Percentiles rank a stretch among this genome's conserved stretches.
Conservation (phyloP, 176 grass and related monocot species). For the Poa pratensis region DNA sequence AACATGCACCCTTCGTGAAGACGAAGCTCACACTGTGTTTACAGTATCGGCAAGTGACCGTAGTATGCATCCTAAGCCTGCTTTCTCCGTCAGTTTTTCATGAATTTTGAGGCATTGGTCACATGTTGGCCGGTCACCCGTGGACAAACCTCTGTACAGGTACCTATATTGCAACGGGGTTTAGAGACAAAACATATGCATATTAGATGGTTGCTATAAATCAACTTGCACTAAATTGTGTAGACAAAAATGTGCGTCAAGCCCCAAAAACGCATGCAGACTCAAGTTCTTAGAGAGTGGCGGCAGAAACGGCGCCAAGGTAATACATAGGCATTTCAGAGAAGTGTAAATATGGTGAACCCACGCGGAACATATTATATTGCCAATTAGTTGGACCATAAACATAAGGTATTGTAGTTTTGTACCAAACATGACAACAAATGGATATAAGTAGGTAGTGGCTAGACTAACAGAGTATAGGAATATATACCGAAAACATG, state of each 20-base stretch:
- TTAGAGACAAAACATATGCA: constrained; percentile 19
- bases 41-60: constrained; percentile 55
- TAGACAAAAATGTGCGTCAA: not conserved
- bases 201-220: not conserved
- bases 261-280: too few relatives aligned
- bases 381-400: not conserved
- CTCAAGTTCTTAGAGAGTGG: not conserved
- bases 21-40: constrained; percentile 57
- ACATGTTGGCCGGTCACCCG: constrained; percentile 84
- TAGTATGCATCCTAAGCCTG: constrained; percentile 86
- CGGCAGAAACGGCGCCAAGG: not conserved
- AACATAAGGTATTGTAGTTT: not conserved
- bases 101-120: constrained; percentile 99
- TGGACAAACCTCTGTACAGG: constrained; percentile 91
- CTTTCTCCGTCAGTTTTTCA: constrained; percentile 85
- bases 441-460: not conserved
- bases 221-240: not conserved
- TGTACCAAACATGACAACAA: not conserved
- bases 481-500: not conserved
- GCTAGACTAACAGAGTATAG: not conserved
- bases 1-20: not conserved
- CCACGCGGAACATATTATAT: not conserved
- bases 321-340: not conserved
- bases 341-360: not conserved
- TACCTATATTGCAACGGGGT: constrained; percentile 55